These are phyloP conservation scores for Austroboletus festivus DNA, from an alignment of 768 basidiomycete species.

Conservation along the genomic window DNA sequence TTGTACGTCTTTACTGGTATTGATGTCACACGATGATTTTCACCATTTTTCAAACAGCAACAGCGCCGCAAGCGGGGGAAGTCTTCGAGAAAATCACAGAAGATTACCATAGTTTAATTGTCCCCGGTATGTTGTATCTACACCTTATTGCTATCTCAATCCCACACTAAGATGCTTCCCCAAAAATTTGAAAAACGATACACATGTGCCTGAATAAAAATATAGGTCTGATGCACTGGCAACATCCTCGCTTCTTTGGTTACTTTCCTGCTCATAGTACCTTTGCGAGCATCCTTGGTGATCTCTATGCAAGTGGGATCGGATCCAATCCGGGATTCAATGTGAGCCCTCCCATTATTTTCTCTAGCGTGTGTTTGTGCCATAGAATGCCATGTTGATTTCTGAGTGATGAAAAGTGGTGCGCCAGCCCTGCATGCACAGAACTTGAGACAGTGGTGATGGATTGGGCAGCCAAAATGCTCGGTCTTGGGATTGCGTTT, in stretches of 20 bases:
- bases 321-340: conserved; percentile 87
- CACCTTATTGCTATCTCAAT: background rate
- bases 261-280: conserved; percentile 81
- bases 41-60: conserved; percentile 30
- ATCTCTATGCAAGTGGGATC: conserved; percentile 71
- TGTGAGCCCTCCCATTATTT: conserved; percentile 40
- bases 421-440: conserved; percentile 85
- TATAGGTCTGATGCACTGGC: conserved; percentile 91
- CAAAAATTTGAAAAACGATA: no score
- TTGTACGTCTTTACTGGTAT: no score
- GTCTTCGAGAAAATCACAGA: conserved; percentile 68
- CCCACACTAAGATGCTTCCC: background rate
- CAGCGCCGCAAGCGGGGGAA: conserved; percentile 69
- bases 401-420: conserved; percentile 63
- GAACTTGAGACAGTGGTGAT: conserved; percentile 84
- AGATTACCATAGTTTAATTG: conserved; percentile 76
- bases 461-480: conserved; percentile 86
- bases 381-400: no score
- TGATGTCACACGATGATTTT: background rate
- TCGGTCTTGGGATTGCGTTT: conserved; percentile 72
- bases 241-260: conserved; percentile 86
- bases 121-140: conserved; percentile 64
- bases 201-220: conserved; percentile 23
- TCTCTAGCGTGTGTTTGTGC: background rate
- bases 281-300: conserved; percentile 80